These are phyloP conservation scores for Pseudogymnoascus sp. DNA, from an alignment of 2,329 filamentous ascomycete genomes.

Conservation along the genomic window DNA sequence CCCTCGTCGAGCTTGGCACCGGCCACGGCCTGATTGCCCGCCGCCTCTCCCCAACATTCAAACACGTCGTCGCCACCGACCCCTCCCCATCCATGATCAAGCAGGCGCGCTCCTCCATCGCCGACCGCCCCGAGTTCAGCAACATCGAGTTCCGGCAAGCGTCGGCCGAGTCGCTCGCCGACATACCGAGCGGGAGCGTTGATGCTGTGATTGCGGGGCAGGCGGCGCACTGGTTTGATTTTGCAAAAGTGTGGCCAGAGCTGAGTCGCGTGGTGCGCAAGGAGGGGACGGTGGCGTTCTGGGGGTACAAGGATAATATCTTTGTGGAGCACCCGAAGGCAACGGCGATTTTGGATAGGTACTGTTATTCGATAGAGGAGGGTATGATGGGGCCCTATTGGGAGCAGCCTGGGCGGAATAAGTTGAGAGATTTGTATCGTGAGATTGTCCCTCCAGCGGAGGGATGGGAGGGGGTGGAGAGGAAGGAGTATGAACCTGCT, in stretches of 20 bases:
- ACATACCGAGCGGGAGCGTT: conserved; percentile 39
- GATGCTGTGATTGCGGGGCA: conserved; percentile 46
- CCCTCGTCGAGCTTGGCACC: conserved; percentile 52
- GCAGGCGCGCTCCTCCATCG: conserved; percentile 38
- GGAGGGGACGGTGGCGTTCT: conserved; percentile 54
- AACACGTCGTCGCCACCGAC: conserved; percentile 44
- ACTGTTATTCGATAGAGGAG: conserved; percentile 44
- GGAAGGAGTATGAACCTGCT: conserved; percentile 50
- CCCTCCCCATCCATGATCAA: conserved; percentile 49
- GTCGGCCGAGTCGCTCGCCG: conserved; percentile 45
- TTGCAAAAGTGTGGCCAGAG: conserved; percentile 44
- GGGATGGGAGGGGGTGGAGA: conserved; percentile 44
- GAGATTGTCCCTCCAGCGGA: conserved; percentile 41
- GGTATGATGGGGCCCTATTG: conserved; percentile 50
- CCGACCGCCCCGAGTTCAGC: conserved; percentile 16
- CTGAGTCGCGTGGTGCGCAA: conserved; percentile 43
- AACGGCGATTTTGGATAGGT: conserved; percentile 45
- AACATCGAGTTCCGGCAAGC: conserved; percentile 44
- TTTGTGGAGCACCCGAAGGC: conserved; percentile 45
- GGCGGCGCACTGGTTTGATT: conserved; percentile 61
- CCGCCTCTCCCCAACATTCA: conserved; percentile 45
- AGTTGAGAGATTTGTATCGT: conserved; percentile 43
- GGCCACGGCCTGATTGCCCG: conserved; percentile 52
- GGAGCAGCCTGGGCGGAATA: conserved; percentile 51
- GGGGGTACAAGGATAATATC: conserved; percentile 58